A percentile compares a stretch with the other conserved stretches of the same genome.
phyloP scores from a whole-genome alignment of 495 filamentous ascomycete genomes.

The Neurospora sublineolata region DNA sequence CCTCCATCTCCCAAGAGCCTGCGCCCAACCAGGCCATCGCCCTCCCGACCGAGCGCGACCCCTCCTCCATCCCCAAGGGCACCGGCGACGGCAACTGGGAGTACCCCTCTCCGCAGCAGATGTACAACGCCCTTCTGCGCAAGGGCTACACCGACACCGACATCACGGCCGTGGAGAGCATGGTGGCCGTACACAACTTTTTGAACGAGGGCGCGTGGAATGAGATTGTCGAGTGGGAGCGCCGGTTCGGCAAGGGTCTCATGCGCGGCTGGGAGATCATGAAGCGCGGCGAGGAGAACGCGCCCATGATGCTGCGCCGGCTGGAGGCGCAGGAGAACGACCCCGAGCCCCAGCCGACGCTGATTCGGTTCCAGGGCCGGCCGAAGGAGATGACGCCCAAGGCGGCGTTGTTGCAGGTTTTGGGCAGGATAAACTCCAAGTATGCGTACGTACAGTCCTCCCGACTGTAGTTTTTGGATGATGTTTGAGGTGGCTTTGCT shows the following conservation, averaged over 20 bases:
- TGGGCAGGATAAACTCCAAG: constrained; percentile 60
- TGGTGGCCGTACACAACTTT: constrained; percentile 97
- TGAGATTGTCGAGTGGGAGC: constrained; percentile 89
- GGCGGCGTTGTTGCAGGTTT: constrained; percentile 62
- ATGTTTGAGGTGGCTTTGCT: neutral
- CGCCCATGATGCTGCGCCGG: constrained; percentile 18
- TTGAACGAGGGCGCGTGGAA: constrained; percentile 94
- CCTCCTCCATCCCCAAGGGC: constrained; percentile 77
- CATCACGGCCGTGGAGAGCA: constrained; percentile 82
- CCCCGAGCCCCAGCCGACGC: constrained; percentile 42
- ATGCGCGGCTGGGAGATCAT: constrained; percentile 62
- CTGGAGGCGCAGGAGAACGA: constrained; percentile 26
- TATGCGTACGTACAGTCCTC: constrained; percentile 48
- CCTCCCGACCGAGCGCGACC: constrained; percentile 67
- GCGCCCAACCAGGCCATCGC: constrained; percentile 58
- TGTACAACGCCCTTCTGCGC: constrained; percentile 95
- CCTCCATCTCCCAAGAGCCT: constrained; percentile 64
- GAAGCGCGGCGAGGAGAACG: constrained; percentile 55
- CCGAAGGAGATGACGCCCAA: constrained; percentile 87
- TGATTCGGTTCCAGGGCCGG: constrained; percentile 78
- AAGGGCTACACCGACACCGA: constrained; percentile 95
- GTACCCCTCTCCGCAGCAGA: constrained; percentile 95
- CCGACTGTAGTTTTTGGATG: neutral
- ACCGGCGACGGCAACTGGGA: constrained; percentile 76
- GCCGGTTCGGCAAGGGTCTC: constrained; percentile 63